These are phyloP conservation scores for Chlamydomonas reinhardtii DNA, from an alignment of 163 green algal species.

Conservation along the genomic window DNA sequence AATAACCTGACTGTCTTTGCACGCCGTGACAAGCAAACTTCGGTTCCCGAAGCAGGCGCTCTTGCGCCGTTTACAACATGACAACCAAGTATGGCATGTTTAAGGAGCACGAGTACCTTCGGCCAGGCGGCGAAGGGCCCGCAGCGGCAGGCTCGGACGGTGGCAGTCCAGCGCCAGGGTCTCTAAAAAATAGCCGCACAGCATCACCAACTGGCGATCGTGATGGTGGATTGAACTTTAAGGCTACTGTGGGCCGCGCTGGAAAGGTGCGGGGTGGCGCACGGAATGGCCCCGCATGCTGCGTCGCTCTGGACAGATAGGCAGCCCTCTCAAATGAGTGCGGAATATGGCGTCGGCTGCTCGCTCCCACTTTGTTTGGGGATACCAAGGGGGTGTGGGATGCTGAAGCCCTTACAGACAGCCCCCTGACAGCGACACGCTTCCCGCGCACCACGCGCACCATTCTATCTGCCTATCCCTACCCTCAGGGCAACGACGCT, in stretches of 20 bases:
- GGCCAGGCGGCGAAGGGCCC: background rate
- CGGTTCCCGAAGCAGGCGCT: too few species aligned
- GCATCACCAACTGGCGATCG: background rate
- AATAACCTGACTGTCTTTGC: too few species aligned
- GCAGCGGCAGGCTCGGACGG: too few species aligned
- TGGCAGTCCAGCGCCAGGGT: background rate
- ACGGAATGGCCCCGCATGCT: too few species aligned
- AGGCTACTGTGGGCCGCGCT: constrained; percentile 35
- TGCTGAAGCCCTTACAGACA: too few species aligned
- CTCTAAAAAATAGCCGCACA: constrained; percentile 11
- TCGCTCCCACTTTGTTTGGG: too few species aligned
- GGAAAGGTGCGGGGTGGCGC: constrained; percentile 58
- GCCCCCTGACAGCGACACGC: too few species aligned
- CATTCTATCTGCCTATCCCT: background rate
- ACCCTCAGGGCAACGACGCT: constrained; percentile 55
- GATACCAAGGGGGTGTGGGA: too few species aligned
- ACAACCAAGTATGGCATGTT: constrained; percentile 68
- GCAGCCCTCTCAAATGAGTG: too few species aligned
- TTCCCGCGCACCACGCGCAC: background rate
- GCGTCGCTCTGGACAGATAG: too few species aligned
- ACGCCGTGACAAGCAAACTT: too few species aligned
- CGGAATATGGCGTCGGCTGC: too few species aligned
- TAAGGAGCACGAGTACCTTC: constrained; percentile 52
- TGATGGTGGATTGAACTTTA: constrained; percentile 58
- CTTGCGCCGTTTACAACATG: constrained; percentile 1